These are phyloP conservation scores for Aureobasidium namibiae DNA, from an alignment of 2,329 filamentous ascomycete species.

Conservation along the genomic window DNA sequence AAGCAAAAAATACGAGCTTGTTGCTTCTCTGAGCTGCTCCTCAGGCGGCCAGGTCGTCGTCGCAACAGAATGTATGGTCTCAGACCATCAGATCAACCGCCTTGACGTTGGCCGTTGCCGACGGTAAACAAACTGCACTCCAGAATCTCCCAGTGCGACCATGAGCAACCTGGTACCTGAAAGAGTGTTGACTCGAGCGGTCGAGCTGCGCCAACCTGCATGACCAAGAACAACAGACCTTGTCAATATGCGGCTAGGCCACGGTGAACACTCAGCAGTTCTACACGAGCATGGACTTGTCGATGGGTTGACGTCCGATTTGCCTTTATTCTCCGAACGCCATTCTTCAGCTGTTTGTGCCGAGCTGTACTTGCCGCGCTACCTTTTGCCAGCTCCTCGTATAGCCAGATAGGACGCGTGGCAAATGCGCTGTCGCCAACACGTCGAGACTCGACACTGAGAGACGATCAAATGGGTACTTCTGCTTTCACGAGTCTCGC, in stretches of 20 bases:
- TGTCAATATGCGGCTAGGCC: conserved; percentile 2
- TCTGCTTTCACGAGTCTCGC: neutral
- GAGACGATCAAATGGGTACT: neutral
- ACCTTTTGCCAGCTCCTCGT: neutral
- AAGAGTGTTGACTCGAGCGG: neutral
- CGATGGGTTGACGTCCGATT: neutral
- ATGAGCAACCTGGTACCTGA: neutral
- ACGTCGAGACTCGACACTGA: neutral
- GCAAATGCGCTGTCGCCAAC: neutral
- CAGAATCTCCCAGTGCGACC: conserved; percentile 7
- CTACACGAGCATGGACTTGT: neutral
- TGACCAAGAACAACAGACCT: conserved; percentile 4
- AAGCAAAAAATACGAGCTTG: neutral
- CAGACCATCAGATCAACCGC: neutral
- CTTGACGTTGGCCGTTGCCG: neutral
- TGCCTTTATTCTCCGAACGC: conserved; percentile 10
- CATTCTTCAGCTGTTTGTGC: neutral
- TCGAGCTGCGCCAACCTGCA: conserved; percentile 3
- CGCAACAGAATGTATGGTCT: conserved; percentile 5
- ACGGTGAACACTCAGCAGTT: conserved; percentile 1
- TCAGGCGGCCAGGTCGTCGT: conserved; percentile 8
- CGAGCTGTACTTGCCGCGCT: neutral
- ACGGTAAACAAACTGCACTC: conserved; percentile 7
- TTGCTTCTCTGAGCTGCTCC: neutral
- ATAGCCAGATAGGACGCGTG: neutral